Conservation (phyloP, 2,329 filamentous ascomycete species). For the Zasmidium cellare region DNA sequence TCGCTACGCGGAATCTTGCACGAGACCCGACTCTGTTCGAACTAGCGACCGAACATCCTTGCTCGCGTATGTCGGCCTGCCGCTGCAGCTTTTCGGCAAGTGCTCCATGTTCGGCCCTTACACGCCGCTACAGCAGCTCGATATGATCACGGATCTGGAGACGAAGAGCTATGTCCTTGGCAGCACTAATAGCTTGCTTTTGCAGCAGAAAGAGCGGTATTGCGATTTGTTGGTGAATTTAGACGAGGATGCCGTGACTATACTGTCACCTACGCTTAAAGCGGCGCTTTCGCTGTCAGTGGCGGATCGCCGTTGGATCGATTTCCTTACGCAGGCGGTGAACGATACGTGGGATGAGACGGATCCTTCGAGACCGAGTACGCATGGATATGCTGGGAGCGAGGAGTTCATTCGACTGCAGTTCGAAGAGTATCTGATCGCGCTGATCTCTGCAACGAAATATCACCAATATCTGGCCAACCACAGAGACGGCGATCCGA, state of each 20-base stretch:
- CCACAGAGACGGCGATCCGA: constrained; percentile 53
- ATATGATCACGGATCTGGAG: constrained; percentile 86
- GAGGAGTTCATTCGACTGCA: constrained; percentile 97
- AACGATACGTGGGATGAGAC: constrained; percentile 95
- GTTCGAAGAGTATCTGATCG: constrained; percentile 94
- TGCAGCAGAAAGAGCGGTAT: constrained; percentile 94
- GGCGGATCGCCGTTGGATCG: constrained; percentile 93
- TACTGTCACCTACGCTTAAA: constrained; percentile 77
- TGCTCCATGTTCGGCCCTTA: constrained; percentile 96
- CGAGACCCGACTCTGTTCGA: constrained; percentile 78
- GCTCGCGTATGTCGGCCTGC: constrained; percentile 89
- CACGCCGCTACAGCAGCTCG: constrained; percentile 91
- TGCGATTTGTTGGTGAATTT: constrained; percentile 96
- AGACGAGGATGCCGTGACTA: constrained; percentile 82
- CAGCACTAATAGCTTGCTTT: constrained; percentile 88
- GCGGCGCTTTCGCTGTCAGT: constrained; percentile 75
- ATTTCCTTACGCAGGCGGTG: constrained; percentile 88
- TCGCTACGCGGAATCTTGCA: constrained; percentile 71
- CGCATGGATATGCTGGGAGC: constrained; percentile 89
- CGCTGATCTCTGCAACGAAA: constrained; percentile 83
- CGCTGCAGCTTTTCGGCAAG: constrained; percentile 92
- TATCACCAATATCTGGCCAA: constrained; percentile 63
- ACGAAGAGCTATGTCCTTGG: constrained; percentile 98
- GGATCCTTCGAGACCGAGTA: constrained; percentile 87
- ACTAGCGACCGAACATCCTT: constrained; percentile 91